Percentiles rank a stretch among this genome's conserved stretches.
Conservation (phyloP, 768 basidiomycete genomes). For the Suillus spraguei region DNA sequence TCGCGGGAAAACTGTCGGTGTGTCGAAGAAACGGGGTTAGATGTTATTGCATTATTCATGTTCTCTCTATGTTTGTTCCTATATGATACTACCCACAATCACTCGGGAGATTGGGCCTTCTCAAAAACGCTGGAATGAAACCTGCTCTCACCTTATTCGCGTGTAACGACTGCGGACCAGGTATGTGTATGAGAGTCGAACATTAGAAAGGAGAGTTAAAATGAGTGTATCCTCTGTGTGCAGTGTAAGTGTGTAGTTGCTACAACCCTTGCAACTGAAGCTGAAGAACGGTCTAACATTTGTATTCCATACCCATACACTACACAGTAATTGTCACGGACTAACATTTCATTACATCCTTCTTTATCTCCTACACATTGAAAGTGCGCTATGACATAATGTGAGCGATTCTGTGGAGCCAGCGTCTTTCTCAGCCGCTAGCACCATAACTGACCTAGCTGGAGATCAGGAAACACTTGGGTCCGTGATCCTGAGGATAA, state of each 20-base stretch:
- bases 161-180: neutral
- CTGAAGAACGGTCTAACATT: neutral
- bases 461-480: neutral
- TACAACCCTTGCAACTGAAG: neutral
- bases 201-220: neutral
- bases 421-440: neutral
- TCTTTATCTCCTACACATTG: neutral
- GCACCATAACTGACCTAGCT: neutral
- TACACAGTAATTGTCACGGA: neutral
- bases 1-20: slow-evolving; percentile 95
- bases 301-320: neutral
- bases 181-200: neutral
- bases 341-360: neutral
- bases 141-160: neutral
- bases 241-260: neutral
- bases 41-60: slow-evolving; percentile 6
- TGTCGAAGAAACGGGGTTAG: slow-evolving; percentile 86
- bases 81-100: slow-evolving; percentile 1
- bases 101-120: neutral
- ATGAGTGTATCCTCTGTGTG: neutral
- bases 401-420: no score
- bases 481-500: neutral
- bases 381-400: neutral
- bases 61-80: neutral
- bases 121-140: neutral